These are phyloP conservation scores for Chamaecyparis obtusa DNA, from an alignment of 75 land plant genomes.

Conservation along the genomic window DNA sequence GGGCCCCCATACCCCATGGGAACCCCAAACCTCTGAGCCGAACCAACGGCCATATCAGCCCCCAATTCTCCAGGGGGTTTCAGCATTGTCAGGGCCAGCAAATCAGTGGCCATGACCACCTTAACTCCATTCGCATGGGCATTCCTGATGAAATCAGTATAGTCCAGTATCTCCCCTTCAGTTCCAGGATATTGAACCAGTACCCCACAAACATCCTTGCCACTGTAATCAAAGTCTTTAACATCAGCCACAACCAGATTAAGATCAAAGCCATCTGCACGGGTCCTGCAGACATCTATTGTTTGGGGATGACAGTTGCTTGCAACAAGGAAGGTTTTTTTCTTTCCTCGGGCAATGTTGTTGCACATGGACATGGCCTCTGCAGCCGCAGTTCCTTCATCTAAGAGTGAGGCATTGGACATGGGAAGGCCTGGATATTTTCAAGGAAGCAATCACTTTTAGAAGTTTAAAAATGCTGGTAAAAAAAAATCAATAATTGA, in stretches of 20 bases:
- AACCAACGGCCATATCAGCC: slow-evolving; percentile 25
- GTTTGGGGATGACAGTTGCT: slow-evolving; percentile 23
- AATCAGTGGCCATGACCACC: slow-evolving; percentile 21
- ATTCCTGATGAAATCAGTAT: background rate
- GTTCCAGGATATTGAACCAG: slow-evolving; percentile 20
- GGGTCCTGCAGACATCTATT: slow-evolving; percentile 12
- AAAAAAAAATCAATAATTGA: background rate
- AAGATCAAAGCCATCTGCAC: slow-evolving; percentile 13
- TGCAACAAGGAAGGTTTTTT: slow-evolving; percentile 11
- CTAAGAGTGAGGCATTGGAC: slow-evolving; percentile 22
- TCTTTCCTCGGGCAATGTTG: slow-evolving; percentile 16
- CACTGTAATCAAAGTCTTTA: background rate
- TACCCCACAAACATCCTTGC: slow-evolving; percentile 18
- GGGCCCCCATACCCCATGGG: slow-evolving; percentile 21
- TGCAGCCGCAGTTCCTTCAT: slow-evolving; percentile 23
- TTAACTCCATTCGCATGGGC: slow-evolving; percentile 16
- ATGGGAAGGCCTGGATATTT: slow-evolving; percentile 10
- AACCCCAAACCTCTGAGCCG: slow-evolving; percentile 23
- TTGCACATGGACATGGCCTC: slow-evolving; percentile 24
- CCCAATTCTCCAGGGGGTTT: slow-evolving; percentile 21
- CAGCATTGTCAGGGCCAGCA: slow-evolving; percentile 14
- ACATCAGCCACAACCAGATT: slow-evolving; percentile 1
- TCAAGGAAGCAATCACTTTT: background rate
- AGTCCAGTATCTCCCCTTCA: slow-evolving; percentile 14
- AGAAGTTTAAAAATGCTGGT: background rate